Evolutionary conservation across 352 stramenopile species (phyloP).

Genomic region (Paralagenidium karlingii): DNA sequence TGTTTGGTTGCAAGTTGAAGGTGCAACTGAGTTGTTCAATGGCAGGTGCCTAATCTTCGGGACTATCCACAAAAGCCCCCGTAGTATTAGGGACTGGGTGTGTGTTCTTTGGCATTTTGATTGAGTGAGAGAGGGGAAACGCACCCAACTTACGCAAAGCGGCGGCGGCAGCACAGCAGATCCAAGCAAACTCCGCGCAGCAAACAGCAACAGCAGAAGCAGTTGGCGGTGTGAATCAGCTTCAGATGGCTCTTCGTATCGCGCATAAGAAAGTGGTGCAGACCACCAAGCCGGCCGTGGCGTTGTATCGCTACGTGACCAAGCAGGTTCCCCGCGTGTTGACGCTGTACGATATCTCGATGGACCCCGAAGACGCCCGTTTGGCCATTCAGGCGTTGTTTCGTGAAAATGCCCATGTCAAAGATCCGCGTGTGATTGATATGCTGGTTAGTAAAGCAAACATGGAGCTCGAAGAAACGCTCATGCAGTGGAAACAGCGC

Average conservation of each 20-base stretch:
- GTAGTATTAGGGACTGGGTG: no score
- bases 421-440: conserved; percentile 89
- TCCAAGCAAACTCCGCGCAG: no score
- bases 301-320: conserved; percentile 81
- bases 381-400: conserved; percentile 89
- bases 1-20: no score
- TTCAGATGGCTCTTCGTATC: conserved; percentile 79
- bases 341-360: conserved; percentile 96
- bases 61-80: no score
- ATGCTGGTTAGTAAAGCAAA: conserved; percentile 97
- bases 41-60: no score
- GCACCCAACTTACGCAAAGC: no score
- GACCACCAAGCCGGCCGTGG: conserved; percentile 47
- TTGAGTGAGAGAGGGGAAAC: no score
- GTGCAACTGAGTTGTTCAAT: no score
- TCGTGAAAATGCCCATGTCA: conserved; percentile 88
- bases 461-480: conserved; percentile 96
- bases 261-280: conserved; percentile 50
- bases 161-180: no score
- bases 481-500: conserved; percentile 98
- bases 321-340: conserved; percentile 92
- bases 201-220: no score
- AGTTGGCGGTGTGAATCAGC: no score
- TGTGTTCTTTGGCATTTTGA: no score
- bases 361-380: conserved; percentile 84